phyloP scores from a whole-genome alignment of 345 rosid genomes.

The Rhodamnia argentea region DNA sequence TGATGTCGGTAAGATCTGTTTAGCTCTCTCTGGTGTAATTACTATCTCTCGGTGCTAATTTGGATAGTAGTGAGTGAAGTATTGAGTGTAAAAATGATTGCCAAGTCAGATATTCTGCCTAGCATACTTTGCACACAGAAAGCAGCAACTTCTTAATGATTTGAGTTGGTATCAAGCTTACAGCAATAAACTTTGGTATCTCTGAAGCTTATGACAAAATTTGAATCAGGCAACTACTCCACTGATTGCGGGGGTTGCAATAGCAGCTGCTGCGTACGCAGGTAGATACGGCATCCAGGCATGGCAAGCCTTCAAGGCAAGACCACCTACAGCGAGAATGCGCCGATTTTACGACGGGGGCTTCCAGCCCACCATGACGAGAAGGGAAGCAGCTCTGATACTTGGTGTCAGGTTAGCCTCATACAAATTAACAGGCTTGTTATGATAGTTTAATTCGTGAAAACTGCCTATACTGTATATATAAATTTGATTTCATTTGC shows the following conservation, averaged over 20 bases:
- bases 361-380: conserved; percentile 62
- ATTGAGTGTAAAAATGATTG: not conserved
- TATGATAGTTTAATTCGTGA: not conserved
- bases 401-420: conserved; percentile 63
- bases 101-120: not conserved
- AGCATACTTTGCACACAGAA: not conserved
- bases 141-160: not conserved
- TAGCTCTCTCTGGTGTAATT: not conserved
- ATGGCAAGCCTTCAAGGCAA: conserved; percentile 84
- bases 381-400: conserved; percentile 81
- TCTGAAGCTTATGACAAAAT: not conserved
- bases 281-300: conserved; percentile 69
- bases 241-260: conserved; percentile 57
- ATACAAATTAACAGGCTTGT: not conserved
- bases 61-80: not conserved
- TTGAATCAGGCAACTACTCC: conserved; percentile 35
- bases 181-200: not conserved
- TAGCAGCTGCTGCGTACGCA: conserved; percentile 80
- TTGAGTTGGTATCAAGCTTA: not conserved
- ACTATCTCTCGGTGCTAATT: not conserved
- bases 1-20: not conserved
- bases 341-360: conserved; percentile 82
- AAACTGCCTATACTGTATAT: not conserved
- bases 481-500: not conserved
- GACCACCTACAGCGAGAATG: conserved; percentile 37